These are phyloP conservation scores for Corymbia citriodora DNA, from an alignment of 441 rosid genomes.

Conservation along the genomic window DNA sequence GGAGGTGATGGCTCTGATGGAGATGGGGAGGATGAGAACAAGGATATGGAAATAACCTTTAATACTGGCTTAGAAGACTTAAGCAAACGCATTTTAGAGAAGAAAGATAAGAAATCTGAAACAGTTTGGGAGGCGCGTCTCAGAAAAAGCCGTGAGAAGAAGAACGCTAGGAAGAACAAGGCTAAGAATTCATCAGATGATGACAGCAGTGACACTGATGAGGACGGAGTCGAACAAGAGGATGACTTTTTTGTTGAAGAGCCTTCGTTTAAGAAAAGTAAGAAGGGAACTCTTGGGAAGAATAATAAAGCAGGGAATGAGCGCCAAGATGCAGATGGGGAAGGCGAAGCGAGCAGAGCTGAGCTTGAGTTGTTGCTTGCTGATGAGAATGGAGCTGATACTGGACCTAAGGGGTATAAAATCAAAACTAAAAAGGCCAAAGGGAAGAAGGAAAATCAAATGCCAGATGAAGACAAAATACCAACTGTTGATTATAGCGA, in stretches of 20 bases:
- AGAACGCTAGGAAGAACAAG: conserved; percentile 55
- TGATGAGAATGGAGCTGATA: conserved; percentile 57
- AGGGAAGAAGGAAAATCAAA: conserved; percentile 51
- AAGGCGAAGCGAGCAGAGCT: conserved; percentile 59
- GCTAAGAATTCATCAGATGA: conserved; percentile 50
- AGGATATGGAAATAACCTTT: conserved; percentile 93
- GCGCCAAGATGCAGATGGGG: conserved; percentile 17
- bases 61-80: conserved; percentile 85
- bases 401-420: conserved; percentile 71
- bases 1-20: conserved; percentile 66
- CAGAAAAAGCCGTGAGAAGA: conserved; percentile 63
- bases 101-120: conserved; percentile 67
- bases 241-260: conserved; percentile 75
- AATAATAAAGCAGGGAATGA: conserved; percentile 20
- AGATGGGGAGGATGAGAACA: conserved; percentile 50
- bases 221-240: conserved; percentile 30
- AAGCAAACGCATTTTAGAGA: conserved; percentile 66
- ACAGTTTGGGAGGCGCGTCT: conserved; percentile 68
- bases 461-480: conserved; percentile 52
- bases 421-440: conserved; percentile 47
- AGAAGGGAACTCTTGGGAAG: conserved; percentile 12
- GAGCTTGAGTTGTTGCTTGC: conserved; percentile 84
- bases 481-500: conserved; percentile 54
- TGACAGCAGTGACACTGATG: conserved; percentile 37
- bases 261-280: conserved; percentile 36